Conservation (phyloP, 495 filamentous ascomycete genomes). For the Letharia columbiana region DNA sequence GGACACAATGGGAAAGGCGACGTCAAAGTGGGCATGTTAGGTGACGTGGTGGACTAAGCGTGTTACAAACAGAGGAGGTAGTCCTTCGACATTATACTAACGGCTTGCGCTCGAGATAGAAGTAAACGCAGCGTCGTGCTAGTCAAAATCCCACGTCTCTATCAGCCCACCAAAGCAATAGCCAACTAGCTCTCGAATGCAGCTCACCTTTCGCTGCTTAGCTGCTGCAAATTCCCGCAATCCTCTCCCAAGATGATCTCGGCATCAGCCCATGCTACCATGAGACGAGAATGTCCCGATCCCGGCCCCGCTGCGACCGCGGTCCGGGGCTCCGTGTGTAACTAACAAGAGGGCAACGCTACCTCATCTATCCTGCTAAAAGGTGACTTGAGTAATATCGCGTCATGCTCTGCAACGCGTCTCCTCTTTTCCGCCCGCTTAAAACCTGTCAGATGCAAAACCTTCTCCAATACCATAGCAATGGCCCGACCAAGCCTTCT, state of each 20-base stretch:
- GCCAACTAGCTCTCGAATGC: not conserved
- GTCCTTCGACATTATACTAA: not conserved
- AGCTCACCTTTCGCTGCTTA: no score
- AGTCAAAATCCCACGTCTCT: not conserved
- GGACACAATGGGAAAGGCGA: constrained; percentile 14
- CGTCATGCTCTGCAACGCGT: not conserved
- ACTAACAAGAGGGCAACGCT: not conserved
- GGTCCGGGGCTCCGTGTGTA: not conserved
- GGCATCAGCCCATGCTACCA: not conserved
- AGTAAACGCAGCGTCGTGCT: not conserved
- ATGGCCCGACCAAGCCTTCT: no score
- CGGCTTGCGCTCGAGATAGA: not conserved
- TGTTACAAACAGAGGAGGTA: not conserved
- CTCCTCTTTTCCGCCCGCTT: no score
- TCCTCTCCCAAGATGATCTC: not conserved
- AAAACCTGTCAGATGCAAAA: no score
- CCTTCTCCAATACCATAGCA: no score
- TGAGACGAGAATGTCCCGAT: not conserved
- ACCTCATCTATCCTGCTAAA: not conserved
- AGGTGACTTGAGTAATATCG: not conserved
- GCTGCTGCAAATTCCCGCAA: not conserved
- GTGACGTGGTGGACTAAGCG: constrained; percentile 13
- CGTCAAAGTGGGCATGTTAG: constrained; percentile 15
- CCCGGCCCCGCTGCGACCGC: not conserved
- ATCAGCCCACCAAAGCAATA: no score